Evolutionary conservation across 2,329 filamentous ascomycete species (phyloP).

Genomic region (Macrophomina phaseolina): DNA sequence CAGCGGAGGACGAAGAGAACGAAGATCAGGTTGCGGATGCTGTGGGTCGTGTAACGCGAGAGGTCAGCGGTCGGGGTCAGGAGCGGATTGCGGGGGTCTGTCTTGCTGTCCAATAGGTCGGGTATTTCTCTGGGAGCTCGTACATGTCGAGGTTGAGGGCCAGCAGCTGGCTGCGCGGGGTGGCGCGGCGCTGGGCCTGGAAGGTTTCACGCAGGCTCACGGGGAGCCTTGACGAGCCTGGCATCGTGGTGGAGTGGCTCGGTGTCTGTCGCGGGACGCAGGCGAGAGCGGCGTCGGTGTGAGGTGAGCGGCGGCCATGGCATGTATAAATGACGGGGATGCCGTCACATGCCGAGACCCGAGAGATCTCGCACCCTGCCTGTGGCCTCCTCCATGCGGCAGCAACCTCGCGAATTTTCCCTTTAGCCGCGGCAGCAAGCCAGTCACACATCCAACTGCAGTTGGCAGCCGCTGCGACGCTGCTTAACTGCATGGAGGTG

Average conservation of each 20-base stretch:
- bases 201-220: conserved; percentile 73
- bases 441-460: neutral
- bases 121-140: conserved; percentile 38
- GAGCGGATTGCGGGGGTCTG: neutral
- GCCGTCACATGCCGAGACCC: conserved; percentile 18
- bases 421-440: neutral
- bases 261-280: neutral
- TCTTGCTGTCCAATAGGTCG: neutral
- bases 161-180: conserved; percentile 62
- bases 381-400: neutral
- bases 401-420: neutral
- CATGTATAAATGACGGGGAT: conserved; percentile 20
- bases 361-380: neutral
- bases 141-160: conserved; percentile 73
- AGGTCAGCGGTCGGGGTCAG: neutral
- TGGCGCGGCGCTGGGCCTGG: conserved; percentile 61
- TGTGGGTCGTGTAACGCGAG: neutral
- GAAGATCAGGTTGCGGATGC: conserved; percentile 47
- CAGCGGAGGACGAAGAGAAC: conserved; percentile 85
- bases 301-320: conserved; percentile 3
- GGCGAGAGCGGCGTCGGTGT: neutral
- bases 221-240: conserved; percentile 71
- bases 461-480: neutral
- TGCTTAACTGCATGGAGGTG: neutral
- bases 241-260: conserved; percentile 35